Base-by-base conservation (phyloP, 305 asterid species). In the Solanum hybrid region DNA sequence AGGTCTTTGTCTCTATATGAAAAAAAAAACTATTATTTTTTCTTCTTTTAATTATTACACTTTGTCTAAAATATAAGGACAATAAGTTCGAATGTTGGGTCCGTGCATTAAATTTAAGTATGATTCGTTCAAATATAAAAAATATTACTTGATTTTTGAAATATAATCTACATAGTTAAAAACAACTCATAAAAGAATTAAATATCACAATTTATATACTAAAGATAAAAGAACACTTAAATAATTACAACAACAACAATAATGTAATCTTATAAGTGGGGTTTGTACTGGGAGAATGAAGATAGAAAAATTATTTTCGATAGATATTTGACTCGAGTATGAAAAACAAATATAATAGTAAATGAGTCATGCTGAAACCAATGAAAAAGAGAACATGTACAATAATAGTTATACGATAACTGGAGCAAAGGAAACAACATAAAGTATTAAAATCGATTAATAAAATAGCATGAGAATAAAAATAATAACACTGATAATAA, bases 1-100 rank as follows among this genome's bases (percentile, higher is more conserved):
- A 45, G 39, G 39, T 84, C 39, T 84, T 34, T 45, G 39, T 84
- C 88, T 51, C 88, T 57, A 17, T 10, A 39, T 82, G 88, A 6
- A 17, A 20, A 45, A 13, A 41, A 83, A 83, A 61, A 61, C 73
- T 45, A 82, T 26, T 51, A 11, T 17, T 26, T 8, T 39, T 57
- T 57, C 70, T 57, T 57, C 70, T 20, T 57, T 20, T 57, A 57
- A 84, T 84, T 51, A 29, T 51, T 84, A 31, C 75, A 10, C 87
- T 83, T 41, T 83, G 38, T 83, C 72, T 61, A 61, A 61, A 61
- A 68, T 83, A 9, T 14, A 29, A 29, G 38, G 31, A 45, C 39
- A 84, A 3, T 51, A 27, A 24, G 72, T 82, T 24, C 20, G 29
- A 65, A 31, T 3, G 10, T 45, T 61, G 75, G 75, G 75, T 45